Base-by-base conservation (phyloP, 192 early-diverging fungal species). In the Helicostylum pulchrum region DNA sequence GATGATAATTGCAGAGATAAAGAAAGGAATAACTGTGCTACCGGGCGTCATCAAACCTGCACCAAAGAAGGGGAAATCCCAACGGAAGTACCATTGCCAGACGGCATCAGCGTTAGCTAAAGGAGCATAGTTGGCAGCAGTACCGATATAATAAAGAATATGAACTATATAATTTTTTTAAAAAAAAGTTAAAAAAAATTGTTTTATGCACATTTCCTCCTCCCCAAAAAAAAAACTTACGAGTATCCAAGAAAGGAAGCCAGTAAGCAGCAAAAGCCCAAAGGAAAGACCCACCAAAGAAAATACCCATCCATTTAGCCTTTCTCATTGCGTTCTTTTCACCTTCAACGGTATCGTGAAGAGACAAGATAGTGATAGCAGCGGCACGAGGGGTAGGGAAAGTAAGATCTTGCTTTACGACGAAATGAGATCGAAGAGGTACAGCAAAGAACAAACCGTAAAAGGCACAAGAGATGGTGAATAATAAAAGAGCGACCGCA, bases 391-490 rank as follows among this genome's bases (percentile, higher is more conserved):
- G 85, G 4, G 87, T 79, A 21, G 87, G 87, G 75, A 89, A 89
- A 49, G 78, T 77, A 43, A 89, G 64, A 31, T 89, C 77, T 61
- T 87, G 82, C 46, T 87, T 85, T 30, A 88, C 68, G 57, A 88
- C 78, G 49, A 85, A 89, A 42, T 86, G 83, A 7, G 74, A 46
- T 20, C 87, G 83, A 62, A 87, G 80, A 11, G 87, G 87, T 2
- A 87, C 71, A 36, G 87, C 87, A 51, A 89, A 89, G 70, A 89
- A 89, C 53, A 89, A 72, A 64, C 87, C 87, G 65, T 82, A 89
- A 76, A 83, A 86, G 44, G 87, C 83, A 34, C 78, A 72, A 46
- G 70, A 72, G 46, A 81, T 69, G 23, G 85, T 80, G 74, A 77
- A 88, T 21, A 83, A 53, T 11, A 85, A 39, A 11, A 89, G 70